These are phyloP conservation scores for Cornus controversa DNA, from an alignment of 148 eudicot genomes.

Conservation along the genomic window DNA sequence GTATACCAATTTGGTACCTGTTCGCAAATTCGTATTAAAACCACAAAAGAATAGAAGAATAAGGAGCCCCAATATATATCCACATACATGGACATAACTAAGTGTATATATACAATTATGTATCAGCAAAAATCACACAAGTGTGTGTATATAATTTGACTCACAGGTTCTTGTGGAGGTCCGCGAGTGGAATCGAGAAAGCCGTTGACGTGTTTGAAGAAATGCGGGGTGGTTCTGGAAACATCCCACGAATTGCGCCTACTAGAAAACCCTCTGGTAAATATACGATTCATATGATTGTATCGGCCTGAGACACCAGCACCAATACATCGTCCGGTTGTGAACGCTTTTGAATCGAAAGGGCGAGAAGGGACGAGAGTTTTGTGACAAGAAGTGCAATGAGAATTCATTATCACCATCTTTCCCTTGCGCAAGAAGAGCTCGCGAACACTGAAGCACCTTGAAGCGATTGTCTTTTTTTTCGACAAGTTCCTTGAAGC, in stretches of 20 bases:
- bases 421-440: background rate
- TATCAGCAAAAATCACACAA: too few relatives aligned
- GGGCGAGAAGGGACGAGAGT: background rate
- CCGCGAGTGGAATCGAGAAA: slow-evolving; percentile 29
- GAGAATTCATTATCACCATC: background rate
- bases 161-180: slow-evolving; percentile 26
- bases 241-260: slow-evolving; percentile 16
- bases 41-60: background rate
- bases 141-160: background rate
- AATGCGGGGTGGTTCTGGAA: slow-evolving; percentile 10
- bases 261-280: slow-evolving; percentile 3
- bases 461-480: slow-evolving; percentile 6
- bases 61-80: too few relatives aligned
- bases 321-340: background rate
- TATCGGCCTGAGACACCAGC: background rate
- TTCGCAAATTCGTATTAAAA: background rate
- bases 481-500: too few relatives aligned
- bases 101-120: background rate
- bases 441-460: slow-evolving; percentile 23
- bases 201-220: slow-evolving; percentile 21
- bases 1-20: slow-evolving; percentile 64
- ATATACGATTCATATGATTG: background rate
- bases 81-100: too few relatives aligned
- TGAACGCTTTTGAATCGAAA: background rate
- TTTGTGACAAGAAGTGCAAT: background rate